Evolutionary conservation across 441 rosid genomes (phyloP).

Genomic region (Eruca vesicaria): DNA sequence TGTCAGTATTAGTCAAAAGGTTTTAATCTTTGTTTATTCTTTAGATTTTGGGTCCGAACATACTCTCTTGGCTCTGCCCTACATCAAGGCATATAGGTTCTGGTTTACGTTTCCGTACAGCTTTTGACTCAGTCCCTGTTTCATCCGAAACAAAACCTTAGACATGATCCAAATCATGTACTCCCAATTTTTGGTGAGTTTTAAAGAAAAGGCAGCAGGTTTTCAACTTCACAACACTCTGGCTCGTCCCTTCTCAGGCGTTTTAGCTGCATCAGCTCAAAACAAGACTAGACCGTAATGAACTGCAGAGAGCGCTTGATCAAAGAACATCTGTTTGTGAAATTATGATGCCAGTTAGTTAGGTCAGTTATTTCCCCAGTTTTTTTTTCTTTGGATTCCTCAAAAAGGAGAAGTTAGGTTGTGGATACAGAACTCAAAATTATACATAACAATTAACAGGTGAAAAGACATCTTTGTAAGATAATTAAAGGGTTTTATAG

Average conservation of each 20-base stretch:
- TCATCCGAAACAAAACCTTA: constrained; percentile 37
- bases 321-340: constrained; percentile 23
- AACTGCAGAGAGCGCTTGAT: constrained; percentile 10
- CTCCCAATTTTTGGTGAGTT: constrained; percentile 8
- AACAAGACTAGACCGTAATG: constrained; percentile 7
- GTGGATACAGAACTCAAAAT: constrained; percentile 26
- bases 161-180: not conserved
- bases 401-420: constrained; percentile 16
- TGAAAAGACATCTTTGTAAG: constrained; percentile 23
- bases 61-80: constrained; percentile 80
- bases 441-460: constrained; percentile 25
- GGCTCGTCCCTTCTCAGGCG: constrained; percentile 3
- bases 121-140: constrained; percentile 41
- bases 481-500: not conserved
- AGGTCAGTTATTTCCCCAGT: not conserved
- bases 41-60: constrained; percentile 79
- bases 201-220: constrained; percentile 8
- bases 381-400: constrained; percentile 2
- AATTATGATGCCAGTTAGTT: constrained; percentile 4
- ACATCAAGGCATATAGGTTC: constrained; percentile 57
- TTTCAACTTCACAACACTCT: constrained; percentile 7
- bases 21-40: not conserved
- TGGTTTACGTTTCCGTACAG: constrained; percentile 72
- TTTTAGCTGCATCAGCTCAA: constrained; percentile 12
- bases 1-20: not conserved